Evolutionary conservation across 2,329 filamentous ascomycete genomes (phyloP).

Genomic region (Penicillium thymicola): DNA sequence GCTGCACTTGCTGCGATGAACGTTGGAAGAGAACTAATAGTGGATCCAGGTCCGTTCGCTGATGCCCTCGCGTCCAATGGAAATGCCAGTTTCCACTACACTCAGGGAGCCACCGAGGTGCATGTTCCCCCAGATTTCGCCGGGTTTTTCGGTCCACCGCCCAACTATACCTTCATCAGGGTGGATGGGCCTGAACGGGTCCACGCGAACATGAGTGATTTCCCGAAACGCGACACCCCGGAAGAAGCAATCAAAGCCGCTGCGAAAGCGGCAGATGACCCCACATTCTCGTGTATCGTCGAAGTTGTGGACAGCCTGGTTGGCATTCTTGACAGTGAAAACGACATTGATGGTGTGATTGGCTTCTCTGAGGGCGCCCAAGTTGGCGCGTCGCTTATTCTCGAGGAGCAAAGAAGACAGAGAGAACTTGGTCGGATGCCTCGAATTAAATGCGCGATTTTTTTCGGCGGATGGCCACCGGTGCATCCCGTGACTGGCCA

Average conservation of each 20-base stretch:
- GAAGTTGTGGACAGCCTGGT: constrained; percentile 15
- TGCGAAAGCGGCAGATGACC: constrained; percentile 12
- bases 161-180: constrained; percentile 18
- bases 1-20: neutral
- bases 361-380: constrained; percentile 27
- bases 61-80: constrained; percentile 15
- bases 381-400: constrained; percentile 23
- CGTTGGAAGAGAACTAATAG: neutral
- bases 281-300: constrained; percentile 12
- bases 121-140: constrained; percentile 10
- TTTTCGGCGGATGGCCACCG: constrained; percentile 24
- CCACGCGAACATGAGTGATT: constrained; percentile 16
- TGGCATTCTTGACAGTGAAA: constrained; percentile 17
- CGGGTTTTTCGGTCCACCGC: constrained; percentile 23
- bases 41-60: constrained; percentile 16
- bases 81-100: constrained; percentile 16
- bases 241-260: constrained; percentile 19
- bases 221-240: constrained; percentile 17
- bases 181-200: constrained; percentile 7
- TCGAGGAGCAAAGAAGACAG: constrained; percentile 19
- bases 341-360: constrained; percentile 24
- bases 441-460: constrained; percentile 23
- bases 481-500: constrained; percentile 15
- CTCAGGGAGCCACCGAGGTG: constrained; percentile 16
- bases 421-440: constrained; percentile 14